These are phyloP conservation scores for Prosopis cineraria DNA, from an alignment of 306 rosid species.

Conservation along the genomic window DNA sequence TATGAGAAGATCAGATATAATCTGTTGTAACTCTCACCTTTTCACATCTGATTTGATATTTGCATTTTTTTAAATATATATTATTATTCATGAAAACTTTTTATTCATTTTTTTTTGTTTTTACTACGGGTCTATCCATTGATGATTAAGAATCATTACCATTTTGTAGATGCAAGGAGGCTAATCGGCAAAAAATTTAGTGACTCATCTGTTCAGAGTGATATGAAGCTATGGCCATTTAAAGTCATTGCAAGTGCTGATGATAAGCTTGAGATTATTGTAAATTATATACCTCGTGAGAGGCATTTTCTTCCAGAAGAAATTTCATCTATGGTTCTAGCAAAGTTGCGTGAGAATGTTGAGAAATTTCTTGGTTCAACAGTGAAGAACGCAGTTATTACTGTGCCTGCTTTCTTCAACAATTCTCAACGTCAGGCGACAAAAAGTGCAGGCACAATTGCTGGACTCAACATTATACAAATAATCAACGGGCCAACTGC, in stretches of 20 bases:
- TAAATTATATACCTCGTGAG: slow-evolving; percentile 36
- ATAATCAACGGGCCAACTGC: slow-evolving; percentile 29
- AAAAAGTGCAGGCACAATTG: slow-evolving; percentile 20
- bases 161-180: slow-evolving; percentile 51
- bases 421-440: too few relatives aligned
- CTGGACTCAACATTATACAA: not conserved
- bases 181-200: slow-evolving; percentile 62
- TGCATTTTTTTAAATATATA: too few relatives aligned
- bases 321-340: not conserved
- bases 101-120: too few relatives aligned
- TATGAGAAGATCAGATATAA: too few relatives aligned
- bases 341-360: too few relatives aligned
- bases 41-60: too few relatives aligned
- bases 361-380: too few relatives aligned
- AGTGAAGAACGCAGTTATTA: slow-evolving; percentile 4
- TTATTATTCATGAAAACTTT: too few relatives aligned
- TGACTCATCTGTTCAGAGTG: slow-evolving; percentile 33
- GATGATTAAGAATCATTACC: too few relatives aligned
- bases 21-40: too few relatives aligned
- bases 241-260: slow-evolving; percentile 33
- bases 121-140: too few relatives aligned
- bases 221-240: slow-evolving; percentile 58
- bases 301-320: slow-evolving; percentile 45
- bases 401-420: slow-evolving; percentile 36
- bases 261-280: slow-evolving; percentile 53